Conservation (phyloP, 2,329 filamentous ascomycete genomes). For the Stachybotrys echinatus region DNA sequence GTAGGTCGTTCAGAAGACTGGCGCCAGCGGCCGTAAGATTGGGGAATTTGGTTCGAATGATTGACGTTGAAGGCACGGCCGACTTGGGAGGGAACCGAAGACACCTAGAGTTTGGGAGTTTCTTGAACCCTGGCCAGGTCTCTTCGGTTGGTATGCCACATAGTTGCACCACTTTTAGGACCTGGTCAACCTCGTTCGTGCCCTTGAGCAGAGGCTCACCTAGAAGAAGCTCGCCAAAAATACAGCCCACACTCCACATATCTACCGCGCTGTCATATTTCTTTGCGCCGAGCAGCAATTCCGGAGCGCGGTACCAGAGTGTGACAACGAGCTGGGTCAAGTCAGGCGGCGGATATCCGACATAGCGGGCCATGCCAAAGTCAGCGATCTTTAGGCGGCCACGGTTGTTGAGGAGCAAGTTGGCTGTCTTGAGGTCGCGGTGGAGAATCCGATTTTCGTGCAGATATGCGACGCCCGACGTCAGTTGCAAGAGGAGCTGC, state of each 20-base stretch:
- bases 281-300: slow-evolving; percentile 76
- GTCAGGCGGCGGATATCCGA: slow-evolving; percentile 69
- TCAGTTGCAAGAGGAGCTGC: slow-evolving; percentile 78
- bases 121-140: slow-evolving; percentile 79
- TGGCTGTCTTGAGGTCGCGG: slow-evolving; percentile 89
- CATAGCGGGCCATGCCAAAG: slow-evolving; percentile 95
- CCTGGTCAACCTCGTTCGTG: slow-evolving; percentile 86
- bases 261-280: slow-evolving; percentile 75
- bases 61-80: slow-evolving; percentile 34
- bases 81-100: slow-evolving; percentile 59
- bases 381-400: slow-evolving; percentile 94
- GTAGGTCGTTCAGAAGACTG: slow-evolving; percentile 60
- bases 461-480: slow-evolving; percentile 75
- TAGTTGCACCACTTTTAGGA: slow-evolving; percentile 82
- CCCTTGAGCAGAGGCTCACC: slow-evolving; percentile 81
- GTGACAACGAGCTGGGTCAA: slow-evolving; percentile 93
- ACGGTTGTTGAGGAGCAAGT: slow-evolving; percentile 91
- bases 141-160: slow-evolving; percentile 81
- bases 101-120: slow-evolving; percentile 79
- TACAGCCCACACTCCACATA: slow-evolving; percentile 95
- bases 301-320: slow-evolving; percentile 91
- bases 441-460: slow-evolving; percentile 89
- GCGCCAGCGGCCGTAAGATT: slow-evolving; percentile 73
- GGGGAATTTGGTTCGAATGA: slow-evolving; percentile 74
- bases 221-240: slow-evolving; percentile 85